Base-by-base conservation (phyloP, 1,284 basidiomycete genomes). In the Rhodotorula sp. region DNA sequence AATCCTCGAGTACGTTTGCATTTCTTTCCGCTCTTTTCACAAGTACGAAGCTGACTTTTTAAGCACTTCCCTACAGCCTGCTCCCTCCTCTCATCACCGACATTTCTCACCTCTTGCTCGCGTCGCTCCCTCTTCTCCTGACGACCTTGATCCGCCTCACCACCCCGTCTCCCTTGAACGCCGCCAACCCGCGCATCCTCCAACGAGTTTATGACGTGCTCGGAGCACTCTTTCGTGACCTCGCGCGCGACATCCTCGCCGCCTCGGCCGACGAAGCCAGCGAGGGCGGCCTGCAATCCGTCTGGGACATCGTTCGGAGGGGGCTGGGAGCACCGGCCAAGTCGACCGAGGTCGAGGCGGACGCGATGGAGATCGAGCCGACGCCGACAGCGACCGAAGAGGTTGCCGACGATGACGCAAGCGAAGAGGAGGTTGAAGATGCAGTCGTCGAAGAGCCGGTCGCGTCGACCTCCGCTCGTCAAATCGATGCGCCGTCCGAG, bases 71-170 rank as follows among this genome's bases (percentile, higher is more conserved):
- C 31, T 48, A 18, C 68, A 78, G 78, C 49, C 72, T 79, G 20
- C 67, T 79, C 15, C 78, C 78, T 14, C 73, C 77, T 4, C 75
- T 79, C 62, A 65, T 79, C n/a, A 75, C 77, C 64, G 75, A 78
- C 47, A 58, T 79, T 31, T 66, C 74, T 5, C 74, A 70, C 15
- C 72, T 79, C 20, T 62, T 79, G 49, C 64, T 71, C 21, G 72
- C 62, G 4, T 70, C 52, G 46, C 72, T 70, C 15, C 60, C 65
- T 6, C 72, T 60, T 52, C 72, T 67, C 57, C 72, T 70, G 48
- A 72, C 71, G 15, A 75, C 71, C 43, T 68, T 70, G 56, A 74
- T 72, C 58, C 67, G 58, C 49, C 69, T 74, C 23, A 72, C 69
- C 26, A 68, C 63, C 12, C 76, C 72, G 15, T 70, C 66, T 4